These are phyloP conservation scores for Fusarium napiforme DNA, from an alignment of 2,329 filamentous ascomycete genomes.

Conservation along the genomic window DNA sequence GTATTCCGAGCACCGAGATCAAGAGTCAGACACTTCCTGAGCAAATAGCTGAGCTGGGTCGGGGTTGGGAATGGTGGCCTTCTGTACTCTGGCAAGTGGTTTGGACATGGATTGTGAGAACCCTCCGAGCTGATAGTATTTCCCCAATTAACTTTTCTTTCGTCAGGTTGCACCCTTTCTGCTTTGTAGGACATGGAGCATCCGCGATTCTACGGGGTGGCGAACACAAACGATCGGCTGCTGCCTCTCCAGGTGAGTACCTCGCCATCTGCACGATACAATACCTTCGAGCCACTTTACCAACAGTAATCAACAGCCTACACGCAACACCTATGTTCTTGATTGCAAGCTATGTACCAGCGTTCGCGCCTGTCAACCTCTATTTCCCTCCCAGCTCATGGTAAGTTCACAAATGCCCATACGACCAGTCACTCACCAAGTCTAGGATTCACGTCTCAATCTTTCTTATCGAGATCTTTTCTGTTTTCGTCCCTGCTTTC, in stretches of 20 bases:
- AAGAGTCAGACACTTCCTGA: background rate
- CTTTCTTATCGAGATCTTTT: background rate
- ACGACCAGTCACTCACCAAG: background rate
- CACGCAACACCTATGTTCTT: background rate
- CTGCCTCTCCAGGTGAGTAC: background rate
- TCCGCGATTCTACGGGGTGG: background rate
- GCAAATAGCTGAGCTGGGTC: background rate
- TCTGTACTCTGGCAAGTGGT: background rate
- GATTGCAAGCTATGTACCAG: background rate
- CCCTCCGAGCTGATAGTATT: accelerated
- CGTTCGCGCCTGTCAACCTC: background rate
- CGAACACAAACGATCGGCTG: background rate
- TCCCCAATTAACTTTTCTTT: background rate
- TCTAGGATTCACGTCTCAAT: background rate
- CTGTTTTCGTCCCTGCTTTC: background rate
- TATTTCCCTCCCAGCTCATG: background rate
- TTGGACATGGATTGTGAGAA: background rate
- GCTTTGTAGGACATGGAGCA: background rate
- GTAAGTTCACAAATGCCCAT: background rate
- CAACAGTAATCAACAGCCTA: background rate
- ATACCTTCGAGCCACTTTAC: background rate
- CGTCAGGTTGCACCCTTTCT: background rate
- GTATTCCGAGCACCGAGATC: background rate
- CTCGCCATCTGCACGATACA: background rate
- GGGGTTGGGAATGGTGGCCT: background rate